Evolutionary conservation across 768 basidiomycete genomes (phyloP), one percentile per base, ranked within the genome.

Genomic region (Lanmaoa rubissima): DNA sequence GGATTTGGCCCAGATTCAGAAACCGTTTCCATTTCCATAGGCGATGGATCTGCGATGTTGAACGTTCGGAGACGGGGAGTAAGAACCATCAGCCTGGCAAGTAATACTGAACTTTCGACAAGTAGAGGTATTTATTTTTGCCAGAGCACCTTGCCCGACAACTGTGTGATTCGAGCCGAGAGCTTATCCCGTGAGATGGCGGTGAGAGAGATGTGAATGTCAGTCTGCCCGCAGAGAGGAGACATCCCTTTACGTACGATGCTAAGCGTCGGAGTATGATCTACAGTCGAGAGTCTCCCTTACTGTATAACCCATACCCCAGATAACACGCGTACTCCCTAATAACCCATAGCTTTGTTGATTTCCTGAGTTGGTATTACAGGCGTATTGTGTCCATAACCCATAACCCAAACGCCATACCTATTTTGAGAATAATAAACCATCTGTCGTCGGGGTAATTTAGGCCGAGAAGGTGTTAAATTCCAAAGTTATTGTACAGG

Each of bases 41-140:
- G 55, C 36, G 55, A 69, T 60, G 71, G 64, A 65, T 72, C 69
- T 31, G 57, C 51, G 58, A 66, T 71, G 61, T 72, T 67, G 61
- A 65, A 70, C 17, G 67, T 73, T 62, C 72, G 71, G 59, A 72
- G 70, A 51, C 71, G 71, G 21, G 71, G 71, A 38, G 71, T 73
- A 44, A 74, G 63, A 52, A 74, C 71, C 72, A 72, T 74, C 61
- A 58, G 56, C 58, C 49, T 52, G 58, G 59, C 40, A 53, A 52
- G 47, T 56, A 45, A 51, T 36, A 48, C 60, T 50, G 58, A 16
- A 49, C 31, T 52, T 58, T 61, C 39, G 58, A 50, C 44, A 44
- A 49, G 51, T 46, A 44, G 53, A 54, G 32, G 51, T 68, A 55
- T 59, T 63, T 57, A 60, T 61, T 57, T 65, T 60, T 46, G 51